Conservation (phyloP, 805 yeast species). For the Ogataea zsoltii region DNA sequence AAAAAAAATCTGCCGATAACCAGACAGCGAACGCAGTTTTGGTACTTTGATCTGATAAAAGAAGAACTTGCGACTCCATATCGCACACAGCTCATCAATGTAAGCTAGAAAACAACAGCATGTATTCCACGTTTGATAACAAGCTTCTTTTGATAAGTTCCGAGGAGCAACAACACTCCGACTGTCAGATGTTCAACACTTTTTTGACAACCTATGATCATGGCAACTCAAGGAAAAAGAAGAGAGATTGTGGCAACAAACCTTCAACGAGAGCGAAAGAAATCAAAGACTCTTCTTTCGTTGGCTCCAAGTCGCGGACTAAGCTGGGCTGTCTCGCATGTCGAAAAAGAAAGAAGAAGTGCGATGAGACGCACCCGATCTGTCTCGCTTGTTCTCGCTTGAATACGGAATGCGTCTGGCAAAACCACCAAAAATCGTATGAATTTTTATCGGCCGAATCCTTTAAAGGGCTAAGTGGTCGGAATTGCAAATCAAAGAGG, state of each 20-base stretch:
- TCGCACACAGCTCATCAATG: too few relatives aligned
- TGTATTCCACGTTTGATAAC: not conserved
- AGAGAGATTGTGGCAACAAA: not conserved
- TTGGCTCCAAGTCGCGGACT: constrained; percentile 19
- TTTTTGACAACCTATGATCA: not conserved
- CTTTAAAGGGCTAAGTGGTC: too few relatives aligned
- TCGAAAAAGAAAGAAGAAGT: constrained; percentile 42
- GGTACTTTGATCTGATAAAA: too few relatives aligned
- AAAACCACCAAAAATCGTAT: not conserved
- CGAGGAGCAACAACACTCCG: not conserved
- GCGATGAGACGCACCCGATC: constrained; percentile 29
- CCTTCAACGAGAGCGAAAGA: not conserved
- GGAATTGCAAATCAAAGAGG: not conserved
- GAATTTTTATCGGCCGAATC: too few relatives aligned
- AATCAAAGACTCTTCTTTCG: not conserved
- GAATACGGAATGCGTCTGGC: constrained; percentile 18
- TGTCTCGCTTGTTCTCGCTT: constrained; percentile 24
- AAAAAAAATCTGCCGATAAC: too few relatives aligned
- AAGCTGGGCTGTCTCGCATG: constrained; percentile 42
- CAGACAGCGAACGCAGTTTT: too few relatives aligned
- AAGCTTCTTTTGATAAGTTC: not conserved
- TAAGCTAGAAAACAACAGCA: too few relatives aligned
- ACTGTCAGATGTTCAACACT: not conserved
- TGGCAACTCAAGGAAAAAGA: too few relatives aligned
- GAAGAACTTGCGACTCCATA: too few relatives aligned